Evolutionary conservation across 768 basidiomycete species (phyloP).

Genomic region (Podaxis rugospora): DNA sequence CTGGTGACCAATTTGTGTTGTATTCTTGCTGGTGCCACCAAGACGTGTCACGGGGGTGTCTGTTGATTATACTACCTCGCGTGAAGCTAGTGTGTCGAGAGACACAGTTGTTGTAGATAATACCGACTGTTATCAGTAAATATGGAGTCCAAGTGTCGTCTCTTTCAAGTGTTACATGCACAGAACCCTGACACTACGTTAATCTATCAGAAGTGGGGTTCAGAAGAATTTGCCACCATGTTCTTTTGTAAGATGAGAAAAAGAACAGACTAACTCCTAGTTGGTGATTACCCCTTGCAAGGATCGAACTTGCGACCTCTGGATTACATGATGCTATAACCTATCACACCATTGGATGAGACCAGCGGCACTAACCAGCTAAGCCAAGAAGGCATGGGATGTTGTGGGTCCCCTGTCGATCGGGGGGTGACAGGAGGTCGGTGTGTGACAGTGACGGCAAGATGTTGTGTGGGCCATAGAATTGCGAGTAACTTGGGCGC

Average conservation of each 20-base stretch:
- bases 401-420: background rate
- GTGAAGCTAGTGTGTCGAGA: too few relatives aligned
- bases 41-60: too few relatives aligned
- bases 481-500: background rate
- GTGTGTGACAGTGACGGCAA: background rate
- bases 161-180: background rate
- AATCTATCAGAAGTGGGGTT: too few relatives aligned
- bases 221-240: background rate
- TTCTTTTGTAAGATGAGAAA: background rate
- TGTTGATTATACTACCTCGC: too few relatives aligned
- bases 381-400: background rate
- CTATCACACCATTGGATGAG: background rate
- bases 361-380: too few relatives aligned
- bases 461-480: background rate
- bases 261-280: background rate
- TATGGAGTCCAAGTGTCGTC: background rate
- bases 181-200: too few relatives aligned
- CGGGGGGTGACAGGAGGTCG: background rate
- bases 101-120: too few relatives aligned
- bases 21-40: background rate
- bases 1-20: background rate
- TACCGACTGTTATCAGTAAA: background rate
- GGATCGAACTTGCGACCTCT: conserved; percentile 61
- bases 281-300: conserved; percentile 37
- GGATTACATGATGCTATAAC: conserved; percentile 30